Conservation (phyloP, 2,329 filamentous ascomycete species). For the Colletotrichum sp. region DNA sequence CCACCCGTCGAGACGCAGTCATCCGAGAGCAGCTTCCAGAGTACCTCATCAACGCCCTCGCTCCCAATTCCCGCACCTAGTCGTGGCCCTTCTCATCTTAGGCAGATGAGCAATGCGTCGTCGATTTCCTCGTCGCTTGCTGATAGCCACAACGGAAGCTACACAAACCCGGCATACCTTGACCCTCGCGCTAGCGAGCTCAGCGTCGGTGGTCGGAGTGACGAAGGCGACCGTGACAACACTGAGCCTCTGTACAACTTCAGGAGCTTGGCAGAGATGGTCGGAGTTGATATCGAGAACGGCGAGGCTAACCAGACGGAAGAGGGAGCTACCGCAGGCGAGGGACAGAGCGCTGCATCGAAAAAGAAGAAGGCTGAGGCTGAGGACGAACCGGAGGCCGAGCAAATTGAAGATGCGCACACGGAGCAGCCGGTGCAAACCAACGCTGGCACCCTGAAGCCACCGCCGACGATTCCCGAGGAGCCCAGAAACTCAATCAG, state of each 20-base stretch:
- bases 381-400: conserved; percentile 31
- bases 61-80: conserved; percentile 54
- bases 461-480: conserved; percentile 23
- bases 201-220: conserved; percentile 52
- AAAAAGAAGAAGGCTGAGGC: conserved; percentile 36
- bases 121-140: conserved; percentile 79
- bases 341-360: conserved; percentile 19
- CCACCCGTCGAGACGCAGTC: conserved; percentile 27
- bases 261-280: conserved; percentile 82
- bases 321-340: conserved; percentile 28
- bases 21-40: conserved; percentile 16
- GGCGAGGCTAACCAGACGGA: conserved; percentile 41
- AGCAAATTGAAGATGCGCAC: conserved; percentile 37
- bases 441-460: conserved; percentile 18
- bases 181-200: conserved; percentile 60
- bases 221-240: conserved; percentile 55
- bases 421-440: conserved; percentile 20
- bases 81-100: conserved; percentile 72
- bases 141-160: conserved; percentile 67
- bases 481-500: conserved; percentile 30
- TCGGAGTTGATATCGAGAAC: conserved; percentile 67
- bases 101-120: conserved; percentile 86
- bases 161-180: conserved; percentile 38
- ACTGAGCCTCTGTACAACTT: conserved; percentile 92
- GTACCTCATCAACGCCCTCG: conserved; percentile 38